Evolutionary conservation across 192 early-diverging fungal species (phyloP).

Genomic region (Coemansia sp.): DNA sequence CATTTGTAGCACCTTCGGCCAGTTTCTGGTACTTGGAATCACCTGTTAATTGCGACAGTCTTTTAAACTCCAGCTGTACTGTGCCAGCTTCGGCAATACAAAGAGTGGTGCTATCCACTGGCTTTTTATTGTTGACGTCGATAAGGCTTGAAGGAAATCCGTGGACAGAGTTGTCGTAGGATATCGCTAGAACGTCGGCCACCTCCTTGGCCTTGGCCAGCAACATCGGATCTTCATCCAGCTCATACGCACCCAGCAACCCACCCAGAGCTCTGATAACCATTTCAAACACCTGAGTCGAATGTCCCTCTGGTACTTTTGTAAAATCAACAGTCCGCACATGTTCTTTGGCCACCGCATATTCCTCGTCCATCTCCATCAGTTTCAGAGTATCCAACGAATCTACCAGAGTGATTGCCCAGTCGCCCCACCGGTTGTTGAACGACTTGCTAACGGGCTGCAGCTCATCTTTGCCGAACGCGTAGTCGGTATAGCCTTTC

Average conservation of each 20-base stretch:
- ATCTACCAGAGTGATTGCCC: slow-evolving; percentile 85
- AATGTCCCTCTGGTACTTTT: slow-evolving; percentile 3
- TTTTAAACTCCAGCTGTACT: slow-evolving; percentile 86
- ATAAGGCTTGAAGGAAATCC: slow-evolving; percentile 70
- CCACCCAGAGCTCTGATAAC: slow-evolving; percentile 87
- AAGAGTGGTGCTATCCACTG: not conserved
- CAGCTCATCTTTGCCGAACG: slow-evolving; percentile 54
- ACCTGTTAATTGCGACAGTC: slow-evolving; percentile 74
- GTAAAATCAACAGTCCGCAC: slow-evolving; percentile 62
- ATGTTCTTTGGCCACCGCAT: slow-evolving; percentile 66
- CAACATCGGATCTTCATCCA: slow-evolving; percentile 66
- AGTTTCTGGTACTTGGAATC: slow-evolving; percentile 73
- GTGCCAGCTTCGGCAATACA: slow-evolving; percentile 77
- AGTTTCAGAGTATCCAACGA: slow-evolving; percentile 81
- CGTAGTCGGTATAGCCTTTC: slow-evolving; percentile 39
- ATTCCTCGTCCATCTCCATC: slow-evolving; percentile 78
- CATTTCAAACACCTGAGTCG: slow-evolving; percentile 70
- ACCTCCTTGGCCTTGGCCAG: slow-evolving; percentile 75
- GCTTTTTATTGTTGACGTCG: slow-evolving; percentile 44
- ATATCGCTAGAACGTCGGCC: slow-evolving; percentile 69
- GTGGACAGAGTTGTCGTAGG: slow-evolving; percentile 64
- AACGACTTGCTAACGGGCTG: slow-evolving; percentile 28
- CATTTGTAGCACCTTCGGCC: slow-evolving; percentile 62
- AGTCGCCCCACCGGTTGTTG: slow-evolving; percentile 59
- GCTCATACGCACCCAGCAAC: slow-evolving; percentile 76